Evolutionary conservation across 495 filamentous ascomycete species (phyloP), one percentile per base, ranked within the genome.

Genomic region (Trypethelium eluteriae): DNA sequence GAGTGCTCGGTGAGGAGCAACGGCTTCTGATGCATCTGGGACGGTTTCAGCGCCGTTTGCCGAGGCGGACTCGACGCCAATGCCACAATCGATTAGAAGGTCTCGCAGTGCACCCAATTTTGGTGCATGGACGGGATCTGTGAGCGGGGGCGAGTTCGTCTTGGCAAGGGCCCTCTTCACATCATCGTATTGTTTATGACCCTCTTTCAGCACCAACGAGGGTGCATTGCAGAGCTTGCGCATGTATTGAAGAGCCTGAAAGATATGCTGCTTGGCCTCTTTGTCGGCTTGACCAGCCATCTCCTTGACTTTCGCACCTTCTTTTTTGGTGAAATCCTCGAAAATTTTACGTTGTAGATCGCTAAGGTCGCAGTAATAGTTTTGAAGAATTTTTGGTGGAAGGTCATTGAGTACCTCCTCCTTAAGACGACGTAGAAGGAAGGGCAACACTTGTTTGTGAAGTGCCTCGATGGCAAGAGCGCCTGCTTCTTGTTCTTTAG

Each of bases 171-270:
- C 85, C 2, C 80, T 82, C 74, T 92, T 90, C 2, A 92, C 90
- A 41, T 90, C 89, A 16, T 89, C 87, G 76, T 95, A 98, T 57
- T 96, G 86, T 74, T 90, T 92, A 79, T 97, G 93, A 47, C 84
- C 89, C 50, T 93, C 91, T 71, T 96, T 97, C 78, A 98, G 89
- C 38, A 98, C 94, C 62, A 98, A 80, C 0, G 94, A 90, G 2
- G 94, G 94, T 9, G 95, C 97, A 75, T 98, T 98, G 80, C 94
- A 98, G 7, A 98, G 83, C 75, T 97, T 97, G 65, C 95, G 91
- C 94, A 98, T 98, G 79, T 98, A 98, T 72, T 98, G 95, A 66
- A 98, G 78, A 3, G 95, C 95, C 78, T 97, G 93, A 88, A 98
- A 98, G 74, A 98, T 98, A 73, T 98, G 94, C 76, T 95, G 90